Evolutionary conservation across 1,284 basidiomycete species (phyloP), one percentile per base, ranked within the genome.

Genomic region (Psilocybe mexicana): DNA sequence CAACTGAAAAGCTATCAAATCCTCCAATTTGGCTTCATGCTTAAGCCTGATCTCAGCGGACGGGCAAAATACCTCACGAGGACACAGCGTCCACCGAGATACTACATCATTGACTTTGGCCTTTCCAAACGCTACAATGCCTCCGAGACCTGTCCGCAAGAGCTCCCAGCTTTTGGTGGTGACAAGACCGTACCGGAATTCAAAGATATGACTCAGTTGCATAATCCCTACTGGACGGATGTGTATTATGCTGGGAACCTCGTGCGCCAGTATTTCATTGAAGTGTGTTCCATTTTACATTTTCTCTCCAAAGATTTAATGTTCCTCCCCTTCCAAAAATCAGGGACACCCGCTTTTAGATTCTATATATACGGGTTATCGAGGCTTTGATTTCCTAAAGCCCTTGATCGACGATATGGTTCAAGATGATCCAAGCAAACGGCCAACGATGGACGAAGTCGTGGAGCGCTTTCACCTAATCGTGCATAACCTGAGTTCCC

Each of bases 171-270:
- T 26, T 6, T 53, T 57, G 48, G 70, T 66, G 51, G 48, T 28
- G 12, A 65, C 12, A 14, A 12, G 2, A 46, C 71, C 14, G 58
- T 60, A 5, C 61, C 61, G 5, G 58, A 60, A 65, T 66, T 56
- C 61, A 59, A 3, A 12, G 50, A 51, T 26, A 8, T 12, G 6
- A 6, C 59, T 56, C 3, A 63, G 59, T 3, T 55, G 63, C 67
- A 65, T 24, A 59, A 76, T 61, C 73, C 75, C 0, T 76, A 74
- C 43, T 59, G 66, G 12, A 72, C 72, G 0, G 75, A 78, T 30
- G 66, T 76, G 0, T 77, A 71, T 52, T 73, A 70, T 26, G 49
- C 75, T 0, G 74, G 75, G 0, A 74, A 75, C 46, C 43, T 68
- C 0, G 69, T 76, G 47, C 62, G 53, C 10, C 55, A 64, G n/a